Conservation (phyloP, 495 filamentous ascomycete genomes). For the Hyphodiscus hymeniophilus region DNA sequence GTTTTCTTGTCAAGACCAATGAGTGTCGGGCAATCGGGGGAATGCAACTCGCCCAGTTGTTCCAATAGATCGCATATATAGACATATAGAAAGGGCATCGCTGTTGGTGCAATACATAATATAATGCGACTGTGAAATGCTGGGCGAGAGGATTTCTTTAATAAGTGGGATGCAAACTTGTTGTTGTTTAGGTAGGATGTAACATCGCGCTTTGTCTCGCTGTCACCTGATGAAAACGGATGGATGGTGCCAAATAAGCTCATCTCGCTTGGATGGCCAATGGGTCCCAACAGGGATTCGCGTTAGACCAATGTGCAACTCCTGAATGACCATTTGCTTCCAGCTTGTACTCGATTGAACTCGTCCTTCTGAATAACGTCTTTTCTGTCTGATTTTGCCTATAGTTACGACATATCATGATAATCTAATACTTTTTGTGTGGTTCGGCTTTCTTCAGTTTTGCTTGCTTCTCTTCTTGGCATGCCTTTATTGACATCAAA, state of each 20-base stretch:
- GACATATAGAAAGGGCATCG: constrained; percentile 56
- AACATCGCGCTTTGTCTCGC: no score
- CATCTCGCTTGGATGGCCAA: neutral
- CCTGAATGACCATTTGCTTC: neutral
- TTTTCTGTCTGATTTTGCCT: neutral
- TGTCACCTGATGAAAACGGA: neutral
- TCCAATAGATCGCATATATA: constrained; percentile 54
- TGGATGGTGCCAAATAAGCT: neutral
- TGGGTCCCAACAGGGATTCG: neutral
- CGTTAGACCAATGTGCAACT: neutral
- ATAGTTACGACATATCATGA: neutral
- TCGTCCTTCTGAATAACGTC: neutral
- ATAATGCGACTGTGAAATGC: neutral
- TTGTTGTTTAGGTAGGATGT: no score
- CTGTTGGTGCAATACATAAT: neutral
- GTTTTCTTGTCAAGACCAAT: constrained; percentile 29
- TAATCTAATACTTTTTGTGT: neutral
- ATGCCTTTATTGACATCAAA: constrained; percentile 17
- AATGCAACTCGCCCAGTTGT: constrained; percentile 35
- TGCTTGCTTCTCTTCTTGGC: constrained; percentile 9
- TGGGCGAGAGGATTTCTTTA: no score
- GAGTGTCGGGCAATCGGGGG: constrained; percentile 22
- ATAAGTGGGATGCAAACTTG: no score
- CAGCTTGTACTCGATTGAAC: no score
- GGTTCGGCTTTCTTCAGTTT: constrained; percentile 7